phyloP scores from a whole-genome alignment of 2,329 filamentous ascomycete species.

The Sporothrix euskadiensis region DNA sequence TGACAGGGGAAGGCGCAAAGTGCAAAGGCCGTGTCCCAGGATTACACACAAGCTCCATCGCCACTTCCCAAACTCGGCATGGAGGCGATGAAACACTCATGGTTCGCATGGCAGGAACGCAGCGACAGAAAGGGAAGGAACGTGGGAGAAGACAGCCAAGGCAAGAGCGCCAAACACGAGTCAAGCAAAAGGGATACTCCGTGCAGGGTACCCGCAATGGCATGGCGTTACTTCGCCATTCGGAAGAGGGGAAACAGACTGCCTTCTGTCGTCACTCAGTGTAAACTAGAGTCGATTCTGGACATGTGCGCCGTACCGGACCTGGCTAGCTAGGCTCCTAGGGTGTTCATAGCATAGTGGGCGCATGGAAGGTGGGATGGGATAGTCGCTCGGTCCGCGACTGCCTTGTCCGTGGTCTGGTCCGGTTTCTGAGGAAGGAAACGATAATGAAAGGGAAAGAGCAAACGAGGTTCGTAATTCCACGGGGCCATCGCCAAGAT shows the following conservation, averaged over 20 bases:
- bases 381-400: neutral
- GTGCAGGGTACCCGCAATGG: conserved; percentile 2
- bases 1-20: neutral
- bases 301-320: conserved; percentile 12
- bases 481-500: conserved; percentile 17
- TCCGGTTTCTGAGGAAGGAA: neutral
- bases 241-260: neutral
- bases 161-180: neutral
- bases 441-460: conserved; percentile 1
- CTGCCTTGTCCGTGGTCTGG: neutral
- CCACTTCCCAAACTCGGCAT: conserved; percentile 25
- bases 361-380: neutral
- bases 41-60: conserved; percentile 11
- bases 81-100: conserved; percentile 27
- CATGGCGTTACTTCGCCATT: neutral
- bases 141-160: neutral
- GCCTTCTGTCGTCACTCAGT: conserved; percentile 1
- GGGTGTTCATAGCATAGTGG: neutral
- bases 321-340: neutral
- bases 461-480: neutral
- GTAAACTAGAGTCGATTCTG: neutral
- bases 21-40: neutral
- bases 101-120: conserved; percentile 1
- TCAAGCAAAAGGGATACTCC: neutral
- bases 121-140: neutral